Evolutionary conservation across 2,329 filamentous ascomycete genomes (phyloP), one percentile per base, ranked within the genome.

Genomic region (Chaetomium sp.): DNA sequence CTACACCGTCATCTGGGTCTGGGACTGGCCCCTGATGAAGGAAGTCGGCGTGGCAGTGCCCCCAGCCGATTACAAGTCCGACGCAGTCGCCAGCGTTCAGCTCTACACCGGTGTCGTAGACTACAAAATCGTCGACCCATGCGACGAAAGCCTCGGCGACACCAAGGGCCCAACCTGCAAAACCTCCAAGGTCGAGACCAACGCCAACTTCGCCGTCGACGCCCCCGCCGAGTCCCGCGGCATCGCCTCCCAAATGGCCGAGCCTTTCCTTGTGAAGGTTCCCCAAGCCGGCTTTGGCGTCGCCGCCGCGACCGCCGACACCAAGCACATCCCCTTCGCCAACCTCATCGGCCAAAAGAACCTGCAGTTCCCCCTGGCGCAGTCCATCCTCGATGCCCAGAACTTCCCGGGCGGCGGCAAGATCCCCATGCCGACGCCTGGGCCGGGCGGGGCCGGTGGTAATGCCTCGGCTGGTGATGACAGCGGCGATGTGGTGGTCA

Each of bases 1-100:
- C 34, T 89, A 91, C 69, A 92, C 90, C 3, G 73, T 96, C 51
- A 95, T 96, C 76, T 97, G 92, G 92, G 86, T 96, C 46, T 97
- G 94, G 94, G 87, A 95, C 70, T 99, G 91, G 89, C 86, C 87
- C 2, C 85, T 82, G 11, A 75, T 83, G 67, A 69, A 61, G 38
- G 67, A 70, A 12, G 67, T 65, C 19, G 74, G 71, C 47, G 67
- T 67, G 11, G 59, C 61, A n/a, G 61, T 65, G 8, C 53, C 65
- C 4, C 65, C 64, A 7, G 59, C 56, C 6, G 55, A 38, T 27
- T 62, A 55, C 51, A 27, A 48, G 12, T 19, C 32, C 27, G 27
- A 14, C 37, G 19, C 36, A 11, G 52, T 41, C 1, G 37, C 19
- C 5, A 32, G 6, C 3, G 12, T 19, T 1, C 44, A 70, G 60